A percentile compares a stretch with the other conserved stretches of the same genome.
These are phyloP conservation scores for Musa itinerans DNA, from an alignment of 176 grass and related monocot species.

Conservation along the genomic window DNA sequence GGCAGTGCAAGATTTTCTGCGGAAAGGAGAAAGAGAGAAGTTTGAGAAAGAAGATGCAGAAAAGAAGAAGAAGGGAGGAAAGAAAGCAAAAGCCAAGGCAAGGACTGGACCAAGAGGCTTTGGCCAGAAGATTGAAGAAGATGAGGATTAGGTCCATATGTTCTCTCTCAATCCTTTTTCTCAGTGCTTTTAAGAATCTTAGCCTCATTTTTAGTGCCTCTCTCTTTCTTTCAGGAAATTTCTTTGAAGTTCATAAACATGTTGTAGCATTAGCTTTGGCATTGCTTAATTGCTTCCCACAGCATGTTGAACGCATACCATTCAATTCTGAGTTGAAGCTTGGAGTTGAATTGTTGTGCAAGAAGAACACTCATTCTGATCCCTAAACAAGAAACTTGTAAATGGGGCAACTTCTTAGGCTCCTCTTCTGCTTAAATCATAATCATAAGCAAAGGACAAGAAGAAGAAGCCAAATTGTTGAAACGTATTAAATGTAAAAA, in stretches of 20 bases:
- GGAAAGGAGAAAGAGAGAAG: constrained; percentile 72
- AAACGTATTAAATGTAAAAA: too few species aligned
- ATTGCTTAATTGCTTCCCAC: too few species aligned
- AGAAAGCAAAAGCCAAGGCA: constrained; percentile 43
- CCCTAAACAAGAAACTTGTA: too few species aligned
- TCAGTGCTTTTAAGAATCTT: too few species aligned
- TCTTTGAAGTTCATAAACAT: too few species aligned
- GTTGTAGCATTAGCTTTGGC: too few species aligned
- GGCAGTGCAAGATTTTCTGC: constrained; percentile 53
- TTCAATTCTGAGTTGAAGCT: too few species aligned
- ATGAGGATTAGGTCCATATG: constrained; percentile 17
- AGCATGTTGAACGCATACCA: too few species aligned
- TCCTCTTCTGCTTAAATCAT: neutral
- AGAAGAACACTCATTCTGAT: too few species aligned
- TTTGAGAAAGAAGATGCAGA: constrained; percentile 58
- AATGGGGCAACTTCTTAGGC: neutral
- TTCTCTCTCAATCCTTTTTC: neutral
- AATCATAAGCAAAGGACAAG: neutral
- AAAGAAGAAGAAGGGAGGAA: constrained; percentile 48
- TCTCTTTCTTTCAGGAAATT: neutral
- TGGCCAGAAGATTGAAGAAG: constrained; percentile 24
- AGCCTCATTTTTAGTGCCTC: too few species aligned
- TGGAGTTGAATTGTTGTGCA: too few species aligned
- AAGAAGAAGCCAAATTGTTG: neutral
- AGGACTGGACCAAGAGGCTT: constrained; percentile 27